Evolutionary conservation across 108 stramenopile genomes (phyloP).

Genomic region (Bacterosira constricta): DNA sequence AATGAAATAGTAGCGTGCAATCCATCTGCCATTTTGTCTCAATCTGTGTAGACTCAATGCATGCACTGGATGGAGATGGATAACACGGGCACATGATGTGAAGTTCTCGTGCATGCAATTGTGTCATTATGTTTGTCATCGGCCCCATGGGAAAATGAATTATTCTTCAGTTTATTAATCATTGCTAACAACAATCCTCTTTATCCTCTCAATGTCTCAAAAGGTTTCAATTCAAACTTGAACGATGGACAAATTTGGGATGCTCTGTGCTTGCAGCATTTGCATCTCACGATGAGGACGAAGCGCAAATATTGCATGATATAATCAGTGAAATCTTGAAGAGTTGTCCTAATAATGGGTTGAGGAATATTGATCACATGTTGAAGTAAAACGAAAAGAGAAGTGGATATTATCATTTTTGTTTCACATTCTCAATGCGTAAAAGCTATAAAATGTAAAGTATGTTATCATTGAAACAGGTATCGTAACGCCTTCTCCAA

Average conservation of each 20-base stretch:
- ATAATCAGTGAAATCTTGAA: constrained; percentile 35
- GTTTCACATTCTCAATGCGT: too few species aligned
- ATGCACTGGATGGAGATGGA: constrained; percentile 7
- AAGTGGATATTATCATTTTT: too few species aligned
- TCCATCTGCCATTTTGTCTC: background rate
- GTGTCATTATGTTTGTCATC: constrained; percentile 7
- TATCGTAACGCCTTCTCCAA: too few species aligned
- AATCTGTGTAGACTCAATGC: too few species aligned
- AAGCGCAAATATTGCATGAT: constrained; percentile 40
- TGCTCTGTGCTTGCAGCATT: constrained; percentile 54
- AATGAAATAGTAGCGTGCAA: constrained; percentile 34
- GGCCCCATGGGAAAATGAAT: constrained; percentile 17
- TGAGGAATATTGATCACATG: constrained; percentile 55
- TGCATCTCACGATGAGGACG: constrained; percentile 47
- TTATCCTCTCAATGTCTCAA: background rate
- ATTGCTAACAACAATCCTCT: too few species aligned
- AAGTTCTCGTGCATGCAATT: constrained; percentile 22
- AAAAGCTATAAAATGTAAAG: too few species aligned
- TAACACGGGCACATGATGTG: constrained; percentile 24
- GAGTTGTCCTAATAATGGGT: constrained; percentile 41
- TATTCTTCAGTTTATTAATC: constrained; percentile 25
- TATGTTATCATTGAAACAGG: too few species aligned
- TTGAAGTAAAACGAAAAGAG: constrained; percentile 31
- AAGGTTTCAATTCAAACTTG: constrained; percentile 56
- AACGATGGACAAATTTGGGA: constrained; percentile 54